Conservation (phyloP, 345 rosid genomes). For the Adansonia digitata region DNA sequence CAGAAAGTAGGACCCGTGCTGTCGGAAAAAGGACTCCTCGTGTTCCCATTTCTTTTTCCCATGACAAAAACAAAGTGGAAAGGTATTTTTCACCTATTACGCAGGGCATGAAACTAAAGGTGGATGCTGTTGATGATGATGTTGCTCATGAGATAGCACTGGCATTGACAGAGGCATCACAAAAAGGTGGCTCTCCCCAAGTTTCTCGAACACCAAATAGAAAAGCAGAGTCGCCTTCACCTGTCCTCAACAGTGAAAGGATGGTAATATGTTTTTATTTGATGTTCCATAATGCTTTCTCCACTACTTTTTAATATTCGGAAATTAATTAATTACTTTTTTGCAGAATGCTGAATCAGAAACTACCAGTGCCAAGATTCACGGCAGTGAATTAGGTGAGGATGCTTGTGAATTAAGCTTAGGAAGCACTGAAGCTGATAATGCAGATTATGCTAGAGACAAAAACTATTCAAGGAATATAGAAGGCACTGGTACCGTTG, state of each 20-base stretch:
- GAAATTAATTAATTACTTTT: conserved; percentile 26
- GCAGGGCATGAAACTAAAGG: conserved; percentile 45
- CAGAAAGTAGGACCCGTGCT: conserved; percentile 71
- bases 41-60: conserved; percentile 56
- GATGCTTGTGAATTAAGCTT: conserved; percentile 64
- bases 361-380: conserved; percentile 60
- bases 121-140: conserved; percentile 56
- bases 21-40: conserved; percentile 90
- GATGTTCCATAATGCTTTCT: conserved; percentile 7
- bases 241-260: conserved; percentile 35
- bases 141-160: conserved; percentile 75
- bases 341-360: conserved; percentile 61
- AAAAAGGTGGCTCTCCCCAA: conserved; percentile 62
- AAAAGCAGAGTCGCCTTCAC: conserved; percentile 47
- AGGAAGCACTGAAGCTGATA: conserved; percentile 71
- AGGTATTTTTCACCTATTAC: conserved; percentile 54
- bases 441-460: conserved; percentile 39
- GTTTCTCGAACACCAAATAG: conserved; percentile 50
- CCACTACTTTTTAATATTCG: neutral
- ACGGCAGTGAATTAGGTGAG: conserved; percentile 53
- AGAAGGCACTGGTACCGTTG: conserved; percentile 35
- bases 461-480: conserved; percentile 32
- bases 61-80: conserved; percentile 45
- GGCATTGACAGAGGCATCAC: conserved; percentile 71
- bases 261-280: conserved; percentile 44